phyloP scores from a whole-genome alignment of 345 rosid species.

The Triadica sebifera region DNA sequence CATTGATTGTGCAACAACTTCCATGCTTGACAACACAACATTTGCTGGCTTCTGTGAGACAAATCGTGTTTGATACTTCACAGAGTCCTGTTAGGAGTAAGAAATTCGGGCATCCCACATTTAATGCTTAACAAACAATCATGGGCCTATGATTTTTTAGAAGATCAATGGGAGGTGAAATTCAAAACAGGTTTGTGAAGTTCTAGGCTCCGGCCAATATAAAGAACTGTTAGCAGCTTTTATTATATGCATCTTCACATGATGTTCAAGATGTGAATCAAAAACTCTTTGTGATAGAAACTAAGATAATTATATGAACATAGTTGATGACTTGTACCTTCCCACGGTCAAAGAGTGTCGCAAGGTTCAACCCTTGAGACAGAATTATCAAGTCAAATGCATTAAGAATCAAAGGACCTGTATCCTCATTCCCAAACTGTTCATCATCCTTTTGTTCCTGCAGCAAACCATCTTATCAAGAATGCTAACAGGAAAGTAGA shows the following conservation, averaged over 20 bases:
- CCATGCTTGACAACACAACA: conserved; percentile 90
- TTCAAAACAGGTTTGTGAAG: background rate
- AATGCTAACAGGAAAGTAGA: conserved; percentile 13
- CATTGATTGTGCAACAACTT: conserved; percentile 98
- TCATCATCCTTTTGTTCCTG: conserved; percentile 57
- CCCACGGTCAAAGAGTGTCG: conserved; percentile 85
- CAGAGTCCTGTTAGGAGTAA: conserved; percentile 54
- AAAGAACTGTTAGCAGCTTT: background rate
- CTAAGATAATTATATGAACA: conserved; percentile 1
- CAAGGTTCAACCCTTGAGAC: conserved; percentile 94
- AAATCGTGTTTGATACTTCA: conserved; percentile 81
- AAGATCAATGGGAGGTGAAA: background rate
- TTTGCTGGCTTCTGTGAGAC: conserved; percentile 81
- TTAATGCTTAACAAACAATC: background rate
- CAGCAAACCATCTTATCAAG: conserved; percentile 20
- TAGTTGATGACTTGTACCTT: conserved; percentile 43
- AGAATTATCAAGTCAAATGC: conserved; percentile 90
- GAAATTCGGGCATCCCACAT: background rate
- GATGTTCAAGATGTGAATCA: background rate
- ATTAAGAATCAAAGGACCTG: conserved; percentile 80
- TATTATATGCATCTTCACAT: background rate
- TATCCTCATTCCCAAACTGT: conserved; percentile 51
- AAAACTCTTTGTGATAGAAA: background rate
- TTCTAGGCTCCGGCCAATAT: background rate
- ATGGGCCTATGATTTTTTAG: background rate